These are phyloP conservation scores for Yamadazyma kitorensis DNA, from an alignment of 805 yeast species.

Conservation along the genomic window DNA sequence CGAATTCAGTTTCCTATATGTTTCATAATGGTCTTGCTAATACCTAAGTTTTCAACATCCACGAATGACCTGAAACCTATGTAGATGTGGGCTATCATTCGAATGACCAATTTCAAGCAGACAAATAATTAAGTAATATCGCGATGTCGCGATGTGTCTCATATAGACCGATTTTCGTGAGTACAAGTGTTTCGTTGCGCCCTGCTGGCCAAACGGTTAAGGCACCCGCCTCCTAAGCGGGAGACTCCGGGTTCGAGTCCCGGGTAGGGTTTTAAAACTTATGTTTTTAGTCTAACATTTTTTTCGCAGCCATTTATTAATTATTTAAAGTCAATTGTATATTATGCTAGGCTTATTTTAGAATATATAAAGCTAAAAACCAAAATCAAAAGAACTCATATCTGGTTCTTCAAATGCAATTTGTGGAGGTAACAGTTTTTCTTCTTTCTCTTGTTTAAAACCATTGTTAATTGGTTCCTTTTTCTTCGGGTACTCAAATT, in stretches of 20 bases:
- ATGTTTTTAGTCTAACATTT: background rate
- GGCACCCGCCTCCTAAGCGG: constrained; percentile 49
- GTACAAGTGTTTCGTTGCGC: constrained; percentile 21
- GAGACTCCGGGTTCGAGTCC: constrained; percentile 43
- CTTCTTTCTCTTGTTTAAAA: background rate
- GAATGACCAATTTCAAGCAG: too few relatives aligned
- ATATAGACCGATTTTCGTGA: too few relatives aligned
- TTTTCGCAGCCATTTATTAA: too few relatives aligned
- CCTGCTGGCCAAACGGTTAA: constrained; percentile 55
- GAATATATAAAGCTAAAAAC: constrained; percentile 15
- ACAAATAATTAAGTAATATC: too few relatives aligned
- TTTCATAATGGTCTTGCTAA: too few relatives aligned
- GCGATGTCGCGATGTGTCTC: too few relatives aligned
- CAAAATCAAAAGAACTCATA: constrained; percentile 67
- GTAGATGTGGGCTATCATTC: too few relatives aligned
- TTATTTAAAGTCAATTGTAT: too few relatives aligned
- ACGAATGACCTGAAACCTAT: too few relatives aligned
- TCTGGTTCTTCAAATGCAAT: constrained; percentile 67
- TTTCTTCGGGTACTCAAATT: constrained; percentile 12
- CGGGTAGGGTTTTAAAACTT: constrained; percentile 30
- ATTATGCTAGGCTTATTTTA: background rate
- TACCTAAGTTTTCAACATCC: too few relatives aligned
- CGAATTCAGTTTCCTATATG: too few relatives aligned
- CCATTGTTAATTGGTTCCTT: constrained; percentile 5
- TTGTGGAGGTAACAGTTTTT: constrained; percentile 41